phyloP scores from a whole-genome alignment of 192 early-diverging fungal genomes.

The Geosiphon pyriformis region DNA sequence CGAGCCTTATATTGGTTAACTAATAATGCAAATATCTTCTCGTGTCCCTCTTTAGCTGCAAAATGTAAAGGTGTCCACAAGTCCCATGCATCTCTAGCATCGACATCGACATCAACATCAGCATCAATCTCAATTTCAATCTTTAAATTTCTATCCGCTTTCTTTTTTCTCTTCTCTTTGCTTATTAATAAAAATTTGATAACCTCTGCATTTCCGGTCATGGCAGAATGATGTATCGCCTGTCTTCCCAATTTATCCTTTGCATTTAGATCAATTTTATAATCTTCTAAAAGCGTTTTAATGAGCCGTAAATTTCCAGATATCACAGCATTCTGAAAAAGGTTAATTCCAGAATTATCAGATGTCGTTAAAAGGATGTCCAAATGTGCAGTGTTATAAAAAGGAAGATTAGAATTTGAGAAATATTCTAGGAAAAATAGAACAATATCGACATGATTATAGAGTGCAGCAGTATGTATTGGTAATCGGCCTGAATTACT shows the following conservation, averaged over 20 bases:
- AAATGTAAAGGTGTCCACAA: slow-evolving; percentile 40
- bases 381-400: no score
- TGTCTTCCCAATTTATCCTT: slow-evolving; percentile 33
- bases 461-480: slow-evolving; percentile 33
- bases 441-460: slow-evolving; percentile 14
- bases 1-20: slow-evolving; percentile 20
- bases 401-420: neutral
- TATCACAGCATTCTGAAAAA: slow-evolving; percentile 32
- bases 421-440: slow-evolving; percentile 19
- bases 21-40: slow-evolving; percentile 22
- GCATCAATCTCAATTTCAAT: no score
- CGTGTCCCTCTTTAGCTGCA: slow-evolving; percentile 32
- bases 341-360: slow-evolving; percentile 34
- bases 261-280: slow-evolving; percentile 21
- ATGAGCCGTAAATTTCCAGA: slow-evolving; percentile 28
- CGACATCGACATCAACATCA: no score
- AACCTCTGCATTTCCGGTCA: slow-evolving; percentile 28
- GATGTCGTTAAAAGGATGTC: slow-evolving; percentile 24
- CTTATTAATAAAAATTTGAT: slow-evolving; percentile 16
- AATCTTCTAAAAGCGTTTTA: slow-evolving; percentile 18
- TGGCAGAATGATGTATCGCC: slow-evolving; percentile 37
- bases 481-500: slow-evolving; percentile 39
- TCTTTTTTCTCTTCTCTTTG: neutral
- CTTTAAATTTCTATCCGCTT: neutral
- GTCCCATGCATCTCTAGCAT: slow-evolving; percentile 37